Evolutionary conservation across 2,329 filamentous ascomycete species (phyloP).

Genomic region (Teratosphaeria zuluensis): DNA sequence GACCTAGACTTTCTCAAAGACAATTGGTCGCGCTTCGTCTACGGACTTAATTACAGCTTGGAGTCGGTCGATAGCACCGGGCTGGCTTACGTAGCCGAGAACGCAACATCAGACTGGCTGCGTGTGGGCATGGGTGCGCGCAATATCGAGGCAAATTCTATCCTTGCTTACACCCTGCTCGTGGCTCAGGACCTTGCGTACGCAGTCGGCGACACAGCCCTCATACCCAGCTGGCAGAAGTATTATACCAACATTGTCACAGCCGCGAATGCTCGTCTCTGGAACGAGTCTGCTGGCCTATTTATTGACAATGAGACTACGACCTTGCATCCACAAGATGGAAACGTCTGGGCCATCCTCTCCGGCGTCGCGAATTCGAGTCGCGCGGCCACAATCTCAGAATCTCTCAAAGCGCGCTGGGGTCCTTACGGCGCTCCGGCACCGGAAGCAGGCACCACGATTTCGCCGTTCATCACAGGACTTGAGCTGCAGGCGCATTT

Average conservation of each 20-base stretch:
- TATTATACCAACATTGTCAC: conserved; percentile 36
- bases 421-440: conserved; percentile 38
- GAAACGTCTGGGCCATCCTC: conserved; percentile 34
- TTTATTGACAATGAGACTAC: conserved; percentile 26
- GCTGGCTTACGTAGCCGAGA: conserved; percentile 35
- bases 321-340: conserved; percentile 41
- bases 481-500: conserved; percentile 40
- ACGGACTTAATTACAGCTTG: conserved; percentile 28
- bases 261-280: conserved; percentile 40
- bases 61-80: conserved; percentile 14
- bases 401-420: conserved; percentile 28
- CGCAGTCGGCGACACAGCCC: conserved; percentile 33
- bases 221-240: conserved; percentile 24
- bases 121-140: conserved; percentile 41
- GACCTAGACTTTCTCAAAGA: conserved; percentile 29
- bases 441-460: conserved; percentile 35
- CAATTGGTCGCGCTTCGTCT: conserved; percentile 35
- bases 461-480: conserved; percentile 40
- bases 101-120: conserved; percentile 33
- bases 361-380: conserved; percentile 27
- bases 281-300: conserved; percentile 20
- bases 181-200: conserved; percentile 44
- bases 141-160: conserved; percentile 37
- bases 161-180: conserved; percentile 38
- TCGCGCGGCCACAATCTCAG: conserved; percentile 26